Percentiles rank a stretch among this genome's conserved stretches.
These are phyloP conservation scores for Ceratobasidium sp. DNA, from an alignment of 1,284 basidiomycete species.

Conservation along the genomic window DNA sequence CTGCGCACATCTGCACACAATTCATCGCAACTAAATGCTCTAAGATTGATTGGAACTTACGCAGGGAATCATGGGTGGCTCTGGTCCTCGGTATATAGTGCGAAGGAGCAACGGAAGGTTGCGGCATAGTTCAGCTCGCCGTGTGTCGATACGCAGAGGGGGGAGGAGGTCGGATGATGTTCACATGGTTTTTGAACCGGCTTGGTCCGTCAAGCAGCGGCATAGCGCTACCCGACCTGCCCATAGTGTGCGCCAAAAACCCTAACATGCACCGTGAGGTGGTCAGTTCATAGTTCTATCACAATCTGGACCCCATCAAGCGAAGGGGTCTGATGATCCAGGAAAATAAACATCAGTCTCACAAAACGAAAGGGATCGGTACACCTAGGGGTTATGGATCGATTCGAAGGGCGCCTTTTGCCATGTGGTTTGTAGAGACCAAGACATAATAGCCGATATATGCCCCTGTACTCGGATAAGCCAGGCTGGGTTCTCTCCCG, in stretches of 20 bases:
- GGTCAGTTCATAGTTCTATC: not conserved
- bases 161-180: not conserved
- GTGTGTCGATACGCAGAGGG: not conserved
- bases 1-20: slow-evolving; percentile 65
- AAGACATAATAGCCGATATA: not conserved
- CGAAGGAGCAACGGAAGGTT: not conserved
- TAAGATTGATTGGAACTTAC: not conserved
- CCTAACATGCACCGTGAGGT: not conserved
- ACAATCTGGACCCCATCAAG: not conserved
- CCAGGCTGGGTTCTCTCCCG: not conserved
- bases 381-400: not conserved
- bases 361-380: not conserved
- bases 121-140: slow-evolving; percentile 22
- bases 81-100: slow-evolving; percentile 14
- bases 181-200: not conserved
- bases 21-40: not conserved
- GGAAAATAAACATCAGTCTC: slow-evolving; percentile 3
- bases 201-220: not conserved
- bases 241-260: not conserved
- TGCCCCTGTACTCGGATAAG: not conserved
- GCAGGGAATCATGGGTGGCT: not conserved
- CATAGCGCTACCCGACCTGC: not conserved
- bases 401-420: not conserved
- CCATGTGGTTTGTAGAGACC: not conserved
- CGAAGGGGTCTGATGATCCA: slow-evolving; percentile 8